Evolutionary conservation across 257 asterid genomes (phyloP), one percentile per base, ranked within the genome.

Genomic region (Fraxinus anomala): DNA sequence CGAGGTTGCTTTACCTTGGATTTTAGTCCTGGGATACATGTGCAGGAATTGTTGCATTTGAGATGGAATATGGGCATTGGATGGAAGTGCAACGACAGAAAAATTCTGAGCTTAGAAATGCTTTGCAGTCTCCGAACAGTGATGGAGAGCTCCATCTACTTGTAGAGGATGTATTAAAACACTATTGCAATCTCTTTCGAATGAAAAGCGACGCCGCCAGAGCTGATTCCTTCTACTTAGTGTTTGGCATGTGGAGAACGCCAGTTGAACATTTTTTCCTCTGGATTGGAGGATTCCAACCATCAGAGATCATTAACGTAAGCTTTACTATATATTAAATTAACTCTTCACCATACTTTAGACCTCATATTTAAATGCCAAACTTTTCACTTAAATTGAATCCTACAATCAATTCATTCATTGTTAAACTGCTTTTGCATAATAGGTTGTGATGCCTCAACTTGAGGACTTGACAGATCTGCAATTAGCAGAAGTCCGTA

Each of bases 201-300:
- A 83, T 96, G 94, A 96, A 96, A 79, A 85, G 88, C 42, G 94
- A 88, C 0, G 98, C 94, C 0, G 97, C 98, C 21, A 88, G 87
- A 51, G 88, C 83, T 1, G 98, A 96, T 36, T 96, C 97, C 13
- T 93, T 96, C 89, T 93, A 92, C 86, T 79, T 93, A 66, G 90
- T 88, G 9, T 96, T 91, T 5, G 99, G 99, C 51, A 83, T 83
- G 81, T 96, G 98, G 98, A 85, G 87, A 83, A 89, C 97, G 40
- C 79, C 98, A 0, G 91, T 92, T 28, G 98, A 96, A 86, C 92
- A 96, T 0, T 89, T 96, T 70, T 89, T 96, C 86, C 92, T 89
- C 3, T 96, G 98, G 99, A 88, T 96, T 40, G 98, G 99, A 77
- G 99, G 99, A n/a, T 93, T 89, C 79, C 82, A 90, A 2, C 98